Base-by-base conservation (phyloP, 208 protist genomes). In the Chromosphaera perkinsii region DNA sequence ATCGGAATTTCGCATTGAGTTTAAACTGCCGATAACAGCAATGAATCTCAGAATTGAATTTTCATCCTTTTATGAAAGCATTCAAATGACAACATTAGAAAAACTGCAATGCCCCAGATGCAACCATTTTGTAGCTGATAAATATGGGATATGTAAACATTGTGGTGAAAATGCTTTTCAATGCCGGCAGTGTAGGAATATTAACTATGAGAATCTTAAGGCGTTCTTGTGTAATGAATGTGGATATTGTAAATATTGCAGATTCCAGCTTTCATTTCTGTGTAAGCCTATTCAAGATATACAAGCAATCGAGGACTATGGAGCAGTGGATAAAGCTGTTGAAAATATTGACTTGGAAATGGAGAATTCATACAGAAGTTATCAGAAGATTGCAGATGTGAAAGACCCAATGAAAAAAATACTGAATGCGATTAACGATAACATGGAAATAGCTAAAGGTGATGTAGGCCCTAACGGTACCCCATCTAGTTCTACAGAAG, bases 141-240 rank as follows among this genome's bases (percentile, higher is more conserved):
- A 72, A 52, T 84, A 91, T 52, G 89, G 90, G 29, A 75, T 90
- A n/a, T 93, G 89, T 64, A 29, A 51, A 31, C 73, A 91, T 54
- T 93, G 89, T 54, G 71, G 85, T 60, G 89, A 93, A 59, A 93
- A 94, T 73, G 78, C 87, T 1, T 90, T 86, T 66, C 89, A 93
- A 70, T 93, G 89, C 69, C 75, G 84, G 17, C 79, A 92, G 26
- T 93, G 89, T 60, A 72, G 89, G 37, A 89, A 91, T 69, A 93
- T 94, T 64, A 92, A 93, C 73, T 92, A 93, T 56, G 89, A 93
- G 29, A 57, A 94, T 55, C 74, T 90, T 1, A 77, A 91, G 35
- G 87, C 73, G 1, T 92, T 92, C 73, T 70, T 94, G 7, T 93
- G 89, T 63, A 88, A 88, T 69, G 88, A 93, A 72, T 93, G 89